phyloP scores from a whole-genome alignment of 768 basidiomycete genomes.

The Artomyces pyxidatus region DNA sequence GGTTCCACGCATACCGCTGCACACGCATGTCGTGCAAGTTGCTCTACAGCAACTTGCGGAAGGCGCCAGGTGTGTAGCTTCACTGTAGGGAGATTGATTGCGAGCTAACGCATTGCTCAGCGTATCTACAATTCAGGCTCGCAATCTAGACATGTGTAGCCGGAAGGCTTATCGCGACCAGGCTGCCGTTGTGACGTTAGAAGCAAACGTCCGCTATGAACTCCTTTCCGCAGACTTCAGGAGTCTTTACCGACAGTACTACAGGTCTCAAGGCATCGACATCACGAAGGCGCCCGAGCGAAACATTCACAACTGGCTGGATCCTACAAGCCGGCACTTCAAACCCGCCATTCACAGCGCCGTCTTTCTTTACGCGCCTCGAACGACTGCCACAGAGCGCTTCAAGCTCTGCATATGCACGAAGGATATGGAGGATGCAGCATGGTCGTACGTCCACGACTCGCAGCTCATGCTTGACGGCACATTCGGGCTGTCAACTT shows the following conservation, averaged over 20 bases:
- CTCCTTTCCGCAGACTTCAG: neutral
- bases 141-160: neutral
- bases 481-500: conserved; percentile 18
- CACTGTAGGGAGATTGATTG: neutral
- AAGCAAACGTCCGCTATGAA: neutral
- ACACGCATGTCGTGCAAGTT: neutral
- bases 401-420: neutral
- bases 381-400: neutral
- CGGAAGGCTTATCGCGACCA: neutral
- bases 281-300: neutral
- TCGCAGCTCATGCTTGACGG: conserved; percentile 19
- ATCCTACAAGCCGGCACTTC: neutral
- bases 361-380: neutral
- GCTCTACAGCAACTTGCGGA: neutral
- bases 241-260: neutral
- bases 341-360: neutral
- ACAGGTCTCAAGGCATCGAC: neutral
- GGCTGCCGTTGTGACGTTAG: neutral
- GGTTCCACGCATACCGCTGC: neutral
- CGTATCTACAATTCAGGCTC: neutral
- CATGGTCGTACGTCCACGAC: neutral
- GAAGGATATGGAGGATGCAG: neutral
- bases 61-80: neutral
- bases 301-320: neutral
- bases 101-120: neutral